Percentiles rank a stretch among this genome's conserved stretches.
Conservation (phyloP, 106 monocot genomes). For the Iris macrosiphon region DNA sequence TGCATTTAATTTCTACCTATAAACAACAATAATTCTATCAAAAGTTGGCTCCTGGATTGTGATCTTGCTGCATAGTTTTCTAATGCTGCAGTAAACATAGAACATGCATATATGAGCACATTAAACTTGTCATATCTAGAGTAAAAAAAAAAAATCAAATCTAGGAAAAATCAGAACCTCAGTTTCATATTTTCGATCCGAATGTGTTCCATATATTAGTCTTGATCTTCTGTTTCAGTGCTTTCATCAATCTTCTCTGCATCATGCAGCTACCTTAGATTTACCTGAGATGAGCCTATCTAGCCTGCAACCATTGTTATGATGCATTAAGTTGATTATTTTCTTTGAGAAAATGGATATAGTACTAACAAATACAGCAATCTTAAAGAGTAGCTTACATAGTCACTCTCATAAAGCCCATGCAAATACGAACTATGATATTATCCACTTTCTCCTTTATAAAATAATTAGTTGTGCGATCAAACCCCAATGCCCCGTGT, state of each 20-base stretch:
- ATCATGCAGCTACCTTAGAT: constrained; percentile 25
- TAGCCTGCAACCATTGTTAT: constrained; percentile 23
- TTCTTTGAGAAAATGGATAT: constrained; percentile 1
- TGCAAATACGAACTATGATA: constrained; percentile 71
- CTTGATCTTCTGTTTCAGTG: constrained; percentile 23
- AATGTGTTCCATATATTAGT: constrained; percentile 51
- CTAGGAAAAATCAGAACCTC: constrained; percentile 21
- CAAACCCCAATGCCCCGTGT: too few species aligned
- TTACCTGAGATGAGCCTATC: constrained; percentile 20
- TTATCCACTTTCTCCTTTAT: constrained; percentile 78
- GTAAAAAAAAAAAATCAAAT: neutral
- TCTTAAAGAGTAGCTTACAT: constrained; percentile 26
- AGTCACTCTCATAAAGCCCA: constrained; percentile 40
- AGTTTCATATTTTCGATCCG: constrained; percentile 51
- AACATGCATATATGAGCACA: neutral
- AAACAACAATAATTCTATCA: constrained; percentile 56
- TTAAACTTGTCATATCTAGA: constrained; percentile 1
- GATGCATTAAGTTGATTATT: neutral
- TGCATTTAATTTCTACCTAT: constrained; percentile 48
- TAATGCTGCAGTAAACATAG: constrained; percentile 20
- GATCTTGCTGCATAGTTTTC: constrained; percentile 40
- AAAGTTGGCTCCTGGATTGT: constrained; percentile 79
- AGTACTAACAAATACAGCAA: neutral
- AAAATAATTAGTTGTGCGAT: constrained; percentile 65
- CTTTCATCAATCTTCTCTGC: constrained; percentile 29